Evolutionary conservation across 352 stramenopile genomes (phyloP), one percentile per base, ranked within the genome.

Genomic region (Pythium phragmitis): DNA sequence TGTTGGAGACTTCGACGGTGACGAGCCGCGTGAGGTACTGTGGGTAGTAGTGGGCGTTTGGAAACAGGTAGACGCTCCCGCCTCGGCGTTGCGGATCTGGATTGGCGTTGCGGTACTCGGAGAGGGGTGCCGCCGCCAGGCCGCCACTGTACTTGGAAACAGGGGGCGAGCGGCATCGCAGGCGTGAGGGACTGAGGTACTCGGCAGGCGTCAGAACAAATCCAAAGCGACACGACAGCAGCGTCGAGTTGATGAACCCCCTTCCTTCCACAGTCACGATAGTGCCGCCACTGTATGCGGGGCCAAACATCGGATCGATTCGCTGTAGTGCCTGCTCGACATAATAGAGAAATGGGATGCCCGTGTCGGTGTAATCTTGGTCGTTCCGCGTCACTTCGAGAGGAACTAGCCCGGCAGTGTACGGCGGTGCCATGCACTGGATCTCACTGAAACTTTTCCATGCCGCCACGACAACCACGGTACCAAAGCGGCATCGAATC

Each of bases 1-100:
- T 99, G 65, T 97, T 98, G 21, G 89, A 97, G 0, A 98, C 83
- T 62, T 99, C 96, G 3, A 99, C 69, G 0, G 81, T 79, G 6
- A 98, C 90, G 9, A 98, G 64, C n/a, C 88, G 87, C 5, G 76
- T 83, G 11, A 83, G 74, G 59, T 96, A 96, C 56, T 95, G 80
- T 1, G 94, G 94, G 61, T 97, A 98, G 54, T 89, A 85, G 50
- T 96, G 82, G 0, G 81, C 75, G 5, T 73, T 68, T 4, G 89
- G 88, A 50, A 97, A 97, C 13, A 98, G 66, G 34, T 87, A 82
- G 4, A 77, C 65, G n/a, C 74, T 92, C 0, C 75, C 81, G 28
- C 79, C 73, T 11, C 75, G 73, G 7, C 39, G 48, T 36, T n/a
- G 53, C 7, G 91, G 87, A 47, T 97, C 80, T 0, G 74, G 39